phyloP scores from a whole-genome alignment of 2,329 filamentous ascomycete genomes.

The Aspergillus carbonarius region DNA sequence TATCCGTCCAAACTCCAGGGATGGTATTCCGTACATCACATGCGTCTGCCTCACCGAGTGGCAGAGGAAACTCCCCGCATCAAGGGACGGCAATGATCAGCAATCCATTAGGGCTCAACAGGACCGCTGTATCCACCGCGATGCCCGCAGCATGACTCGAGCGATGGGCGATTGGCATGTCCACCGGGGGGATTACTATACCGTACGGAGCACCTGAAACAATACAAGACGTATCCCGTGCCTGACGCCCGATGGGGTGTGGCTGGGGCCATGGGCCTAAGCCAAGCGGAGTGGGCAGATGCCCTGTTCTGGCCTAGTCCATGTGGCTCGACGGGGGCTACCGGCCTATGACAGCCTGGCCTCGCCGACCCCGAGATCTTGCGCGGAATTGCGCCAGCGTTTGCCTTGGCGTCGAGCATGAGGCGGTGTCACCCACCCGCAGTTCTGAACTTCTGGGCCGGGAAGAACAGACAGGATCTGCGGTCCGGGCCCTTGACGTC shows the following conservation, averaged over 20 bases:
- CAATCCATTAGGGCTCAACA: not conserved
- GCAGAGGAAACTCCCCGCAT: not conserved
- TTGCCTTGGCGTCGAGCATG: not conserved
- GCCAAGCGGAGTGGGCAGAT: not conserved
- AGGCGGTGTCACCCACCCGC: conserved; percentile 1
- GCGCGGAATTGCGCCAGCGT: not conserved
- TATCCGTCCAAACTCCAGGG: too few species aligned
- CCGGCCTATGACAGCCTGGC: not conserved
- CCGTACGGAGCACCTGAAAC: not conserved
- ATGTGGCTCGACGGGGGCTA: not conserved
- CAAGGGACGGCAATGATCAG: not conserved
- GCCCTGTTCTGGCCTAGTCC: not conserved
- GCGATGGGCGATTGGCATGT: not conserved
- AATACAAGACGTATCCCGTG: not conserved
- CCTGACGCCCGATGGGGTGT: not conserved
- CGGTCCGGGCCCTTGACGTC: not conserved
- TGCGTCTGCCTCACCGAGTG: not conserved
- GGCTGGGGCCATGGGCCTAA: not conserved
- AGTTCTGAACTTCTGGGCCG: not conserved
- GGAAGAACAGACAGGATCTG: not conserved
- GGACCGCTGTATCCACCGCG: not conserved
- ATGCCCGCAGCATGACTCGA: not conserved
- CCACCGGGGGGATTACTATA: not conserved
- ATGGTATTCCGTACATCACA: not conserved
- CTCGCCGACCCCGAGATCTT: not conserved